Percentiles rank a stretch among this genome's conserved stretches.
Conservation (phyloP, 2,329 filamentous ascomycete genomes). For the Ascochyta pisi region DNA sequence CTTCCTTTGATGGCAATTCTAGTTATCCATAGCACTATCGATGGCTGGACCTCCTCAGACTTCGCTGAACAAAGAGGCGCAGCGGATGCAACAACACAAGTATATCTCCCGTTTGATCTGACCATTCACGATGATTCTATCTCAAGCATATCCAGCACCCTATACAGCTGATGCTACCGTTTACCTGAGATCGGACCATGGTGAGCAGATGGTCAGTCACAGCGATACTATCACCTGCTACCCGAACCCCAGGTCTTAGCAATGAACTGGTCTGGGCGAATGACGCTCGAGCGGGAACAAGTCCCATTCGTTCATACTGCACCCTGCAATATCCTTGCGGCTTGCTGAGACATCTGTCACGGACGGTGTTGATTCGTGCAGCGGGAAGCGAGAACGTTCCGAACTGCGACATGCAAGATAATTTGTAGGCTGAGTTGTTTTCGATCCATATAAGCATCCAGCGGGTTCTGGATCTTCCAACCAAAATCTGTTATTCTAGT, state of each 20-base stretch:
- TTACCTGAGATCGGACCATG: background rate
- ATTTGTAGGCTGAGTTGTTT: no score
- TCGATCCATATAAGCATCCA: background rate
- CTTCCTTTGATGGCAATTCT: background rate
- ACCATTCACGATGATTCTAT: background rate
- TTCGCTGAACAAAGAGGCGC: background rate
- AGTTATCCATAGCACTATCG: background rate
- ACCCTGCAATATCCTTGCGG: background rate
- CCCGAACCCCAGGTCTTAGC: background rate
- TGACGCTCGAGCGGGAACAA: background rate
- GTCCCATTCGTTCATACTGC: background rate
- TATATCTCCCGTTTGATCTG: no score
- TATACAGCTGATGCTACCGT: background rate
- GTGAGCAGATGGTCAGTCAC: background rate
- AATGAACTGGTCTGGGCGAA: background rate
- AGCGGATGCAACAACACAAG: background rate
- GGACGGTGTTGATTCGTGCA: background rate
- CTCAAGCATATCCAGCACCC: background rate
- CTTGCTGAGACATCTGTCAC: background rate
- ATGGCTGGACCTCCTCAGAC: background rate
- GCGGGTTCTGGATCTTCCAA: background rate
- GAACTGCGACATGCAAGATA: background rate
- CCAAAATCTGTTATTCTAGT: background rate
- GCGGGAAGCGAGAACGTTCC: background rate
- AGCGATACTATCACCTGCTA: background rate